Base-by-base conservation (phyloP, 345 rosid species). In the Aquilaria sinensis region DNA sequence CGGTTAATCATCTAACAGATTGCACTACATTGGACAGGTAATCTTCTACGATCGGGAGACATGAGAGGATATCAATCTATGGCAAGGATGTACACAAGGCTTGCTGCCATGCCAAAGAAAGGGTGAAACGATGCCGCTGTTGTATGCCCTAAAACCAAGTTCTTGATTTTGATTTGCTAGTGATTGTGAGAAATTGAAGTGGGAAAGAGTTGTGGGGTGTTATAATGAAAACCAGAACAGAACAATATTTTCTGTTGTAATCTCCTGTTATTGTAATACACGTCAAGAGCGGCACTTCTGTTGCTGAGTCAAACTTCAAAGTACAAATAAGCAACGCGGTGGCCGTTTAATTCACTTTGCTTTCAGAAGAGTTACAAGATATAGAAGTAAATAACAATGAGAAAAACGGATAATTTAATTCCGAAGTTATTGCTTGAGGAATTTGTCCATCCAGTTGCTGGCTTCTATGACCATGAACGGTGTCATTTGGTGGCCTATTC, bases 11-110 rank as follows among this genome's bases (percentile, higher is more conserved):
- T 30, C 48, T 67, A 30, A 53, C 9, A 34, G 6, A 47, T 46
- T 29, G 4, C 43, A 56, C 16, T 31, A 9, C 53, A 53, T 68
- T 41, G 41, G 48, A 48, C 79, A 88, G 99, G 97, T 45, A 94
- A 94, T 70, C 97, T 94, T 51, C 80, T 94, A 29, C 85, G 97
- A 3, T 85, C 96, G 5, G 99, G 97, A 2, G 99, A 95, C 57
- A 70, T 78, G 34, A 84, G 99, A 76, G 99, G 97, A 47, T 91
- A 77, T 72, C 93, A 87, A 64, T 95, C 99, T 37, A 91, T 94
- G 99, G 99, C 97, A 37, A 85, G 85, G 62, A 90, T 94, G 99
- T 94, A 90, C 62, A 88, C 90, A 3, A 83, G 88, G 62, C 88
- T 88, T 9, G 96, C 97, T 0, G 99, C 99, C 13, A 77, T 86